Evolutionary conservation across 768 basidiomycete species (phyloP).

Genomic region (Russula brevipes): DNA sequence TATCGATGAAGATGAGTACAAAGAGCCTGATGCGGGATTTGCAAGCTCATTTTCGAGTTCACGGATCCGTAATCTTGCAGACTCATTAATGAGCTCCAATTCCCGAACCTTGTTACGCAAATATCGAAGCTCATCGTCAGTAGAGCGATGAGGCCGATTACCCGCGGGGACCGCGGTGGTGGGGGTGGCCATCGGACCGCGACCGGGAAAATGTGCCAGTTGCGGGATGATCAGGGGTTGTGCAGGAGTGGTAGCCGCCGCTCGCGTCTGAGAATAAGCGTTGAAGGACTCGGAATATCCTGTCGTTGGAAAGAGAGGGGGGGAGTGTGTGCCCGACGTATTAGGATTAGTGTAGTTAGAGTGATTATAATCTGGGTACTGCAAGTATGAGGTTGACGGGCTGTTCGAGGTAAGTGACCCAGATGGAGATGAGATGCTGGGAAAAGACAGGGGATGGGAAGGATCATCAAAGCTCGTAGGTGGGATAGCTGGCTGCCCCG

Average conservation of each 20-base stretch:
- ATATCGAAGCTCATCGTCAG: constrained; percentile 48
- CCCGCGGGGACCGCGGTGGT: constrained; percentile 25
- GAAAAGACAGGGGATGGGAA: constrained; percentile 21
- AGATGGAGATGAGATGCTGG: constrained; percentile 20
- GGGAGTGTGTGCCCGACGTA: constrained; percentile 15
- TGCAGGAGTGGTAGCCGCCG: neutral
- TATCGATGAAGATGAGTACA: constrained; percentile 23
- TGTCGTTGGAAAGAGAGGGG: constrained; percentile 20
- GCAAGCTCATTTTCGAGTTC: constrained; percentile 46
- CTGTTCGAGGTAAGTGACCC: constrained; percentile 22
- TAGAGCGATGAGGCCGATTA: constrained; percentile 26
- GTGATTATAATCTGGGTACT: constrained; percentile 25
- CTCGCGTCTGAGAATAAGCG: constrained; percentile 20
- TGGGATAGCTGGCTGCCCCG: constrained; percentile 13
- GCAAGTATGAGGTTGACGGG: constrained; percentile 23
- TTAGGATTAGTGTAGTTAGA: constrained; percentile 24
- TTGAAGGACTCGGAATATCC: constrained; percentile 25
- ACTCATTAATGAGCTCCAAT: constrained; percentile 56
- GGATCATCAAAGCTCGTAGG: constrained; percentile 19
- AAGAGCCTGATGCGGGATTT: constrained; percentile 27
- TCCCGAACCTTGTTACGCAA: constrained; percentile 58
- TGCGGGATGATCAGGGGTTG: constrained; percentile 25
- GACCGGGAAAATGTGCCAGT: constrained; percentile 24
- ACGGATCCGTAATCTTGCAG: constrained; percentile 43
- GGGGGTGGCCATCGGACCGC: constrained; percentile 28